These are phyloP conservation scores for Rhodocollybia butyracea DNA, from an alignment of 768 basidiomycete species.

Conservation along the genomic window DNA sequence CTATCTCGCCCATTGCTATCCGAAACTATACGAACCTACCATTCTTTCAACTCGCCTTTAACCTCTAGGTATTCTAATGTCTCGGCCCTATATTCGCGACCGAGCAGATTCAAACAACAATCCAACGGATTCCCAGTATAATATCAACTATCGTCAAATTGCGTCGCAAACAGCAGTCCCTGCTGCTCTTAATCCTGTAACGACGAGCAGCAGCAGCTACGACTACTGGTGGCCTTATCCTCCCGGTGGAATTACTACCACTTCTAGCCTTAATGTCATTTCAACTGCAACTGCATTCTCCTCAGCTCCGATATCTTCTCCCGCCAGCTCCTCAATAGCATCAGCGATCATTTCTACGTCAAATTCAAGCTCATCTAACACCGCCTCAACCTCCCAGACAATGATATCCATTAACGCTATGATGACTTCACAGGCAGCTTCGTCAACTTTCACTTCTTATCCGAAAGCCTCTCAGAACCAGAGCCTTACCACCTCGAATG, in stretches of 20 bases:
- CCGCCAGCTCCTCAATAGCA: neutral
- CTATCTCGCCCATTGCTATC: slow-evolving; percentile 5
- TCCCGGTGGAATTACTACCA: slow-evolving; percentile 19
- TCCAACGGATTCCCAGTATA: neutral
- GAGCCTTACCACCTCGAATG: neutral
- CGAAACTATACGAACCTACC: neutral
- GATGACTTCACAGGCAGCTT: slow-evolving; percentile 13
- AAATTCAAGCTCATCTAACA: slow-evolving; percentile 8
- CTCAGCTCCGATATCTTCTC: neutral
- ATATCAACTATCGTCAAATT: slow-evolving; percentile 8
- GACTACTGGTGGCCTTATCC: slow-evolving; percentile 36
- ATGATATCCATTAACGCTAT: slow-evolving; percentile 31
- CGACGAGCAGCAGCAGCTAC: slow-evolving; percentile 6
- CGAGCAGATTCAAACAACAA: neutral
- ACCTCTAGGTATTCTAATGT: neutral
- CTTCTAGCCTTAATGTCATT: no score
- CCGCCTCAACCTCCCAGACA: slow-evolving; percentile 11
- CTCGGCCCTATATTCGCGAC: neutral
- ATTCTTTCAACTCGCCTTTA: neutral
- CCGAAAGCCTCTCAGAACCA: slow-evolving; percentile 1
- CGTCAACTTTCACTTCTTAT: slow-evolving; percentile 8
- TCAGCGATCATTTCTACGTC: slow-evolving; percentile 11
- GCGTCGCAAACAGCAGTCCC: neutral
- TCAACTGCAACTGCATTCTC: neutral
- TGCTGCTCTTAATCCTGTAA: neutral